Percentiles rank a stretch among this genome's conserved stretches.
Conservation (phyloP, 306 rosid species). For the Dryas octopetala region DNA sequence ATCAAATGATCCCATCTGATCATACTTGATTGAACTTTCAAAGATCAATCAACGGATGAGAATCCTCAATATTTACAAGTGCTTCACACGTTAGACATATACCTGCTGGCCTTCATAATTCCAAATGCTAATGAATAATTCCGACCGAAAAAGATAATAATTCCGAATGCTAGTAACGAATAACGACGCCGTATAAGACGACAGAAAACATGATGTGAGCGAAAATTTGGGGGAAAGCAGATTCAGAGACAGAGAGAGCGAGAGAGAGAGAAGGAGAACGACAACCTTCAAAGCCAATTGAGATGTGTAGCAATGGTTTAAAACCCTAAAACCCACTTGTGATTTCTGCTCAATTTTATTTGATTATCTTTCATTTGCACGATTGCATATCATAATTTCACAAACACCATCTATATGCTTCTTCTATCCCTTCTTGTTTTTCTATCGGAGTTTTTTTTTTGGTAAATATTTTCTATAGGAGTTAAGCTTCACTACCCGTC, state of each 20-base stretch:
- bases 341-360: not conserved
- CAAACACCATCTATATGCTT: slow-evolving; percentile 11
- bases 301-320: slow-evolving; percentile 15
- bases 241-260: not conserved
- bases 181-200: slow-evolving; percentile 2
- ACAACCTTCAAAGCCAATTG: not conserved
- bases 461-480: not conserved
- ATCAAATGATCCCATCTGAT: not conserved
- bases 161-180: no score
- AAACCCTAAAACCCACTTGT: slow-evolving; percentile 12
- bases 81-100: not conserved
- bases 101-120: not conserved
- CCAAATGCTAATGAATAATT: no score
- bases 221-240: not conserved
- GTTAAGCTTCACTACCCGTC: not conserved
- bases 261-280: not conserved
- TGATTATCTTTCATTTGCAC: not conserved
- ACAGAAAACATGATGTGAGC: no score
- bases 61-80: not conserved
- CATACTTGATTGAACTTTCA: no score
- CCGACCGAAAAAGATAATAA: not conserved
- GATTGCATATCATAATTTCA: not conserved
- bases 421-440: not conserved
- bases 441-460: not conserved
- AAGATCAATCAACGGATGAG: not conserved